phyloP scores from a whole-genome alignment of 1,284 basidiomycete genomes.

The Mycena sp. region DNA sequence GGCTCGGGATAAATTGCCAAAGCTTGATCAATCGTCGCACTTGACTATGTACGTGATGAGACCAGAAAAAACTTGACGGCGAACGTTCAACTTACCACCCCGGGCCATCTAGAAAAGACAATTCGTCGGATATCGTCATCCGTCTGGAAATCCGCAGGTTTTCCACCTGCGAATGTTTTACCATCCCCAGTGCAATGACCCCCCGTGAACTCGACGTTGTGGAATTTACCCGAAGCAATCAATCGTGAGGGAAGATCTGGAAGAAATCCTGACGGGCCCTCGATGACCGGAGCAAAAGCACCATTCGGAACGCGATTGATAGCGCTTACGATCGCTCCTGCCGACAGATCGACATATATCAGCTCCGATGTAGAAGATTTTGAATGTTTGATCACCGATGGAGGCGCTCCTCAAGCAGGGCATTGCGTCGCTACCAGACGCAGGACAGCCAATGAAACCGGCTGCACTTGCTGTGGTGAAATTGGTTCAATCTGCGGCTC shows the following conservation, averaged over 20 bases:
- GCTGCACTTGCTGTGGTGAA: slow-evolving; percentile 42
- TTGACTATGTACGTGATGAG: slow-evolving; percentile 48
- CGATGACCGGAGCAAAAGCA: slow-evolving; percentile 48
- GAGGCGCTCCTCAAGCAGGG: slow-evolving; percentile 52
- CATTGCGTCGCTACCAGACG: slow-evolving; percentile 40
- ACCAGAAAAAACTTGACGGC: no score
- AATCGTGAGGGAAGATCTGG: slow-evolving; percentile 54
- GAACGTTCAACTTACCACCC: slow-evolving; percentile 52
- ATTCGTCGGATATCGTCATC: slow-evolving; percentile 50
- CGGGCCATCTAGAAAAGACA: slow-evolving; percentile 50
- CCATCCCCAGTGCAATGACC: slow-evolving; percentile 58
- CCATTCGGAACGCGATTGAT: slow-evolving; percentile 48
- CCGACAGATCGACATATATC: no score
- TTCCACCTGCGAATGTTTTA: slow-evolving; percentile 51
- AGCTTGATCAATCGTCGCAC: slow-evolving; percentile 47
- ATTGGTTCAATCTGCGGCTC: background rate
- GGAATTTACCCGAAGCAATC: slow-evolving; percentile 49
- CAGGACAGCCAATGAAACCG: slow-evolving; percentile 45
- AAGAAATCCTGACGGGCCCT: slow-evolving; percentile 48
- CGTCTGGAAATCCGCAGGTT: slow-evolving; percentile 48
- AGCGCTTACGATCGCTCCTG: slow-evolving; percentile 49
- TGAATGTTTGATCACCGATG: slow-evolving; percentile 42
- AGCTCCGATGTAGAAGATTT: no score
- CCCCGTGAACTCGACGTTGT: slow-evolving; percentile 50
- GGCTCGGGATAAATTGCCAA: slow-evolving; percentile 52